Conservation (phyloP, 2,329 filamentous ascomycete species). For the Cladophialophora psammophila region DNA sequence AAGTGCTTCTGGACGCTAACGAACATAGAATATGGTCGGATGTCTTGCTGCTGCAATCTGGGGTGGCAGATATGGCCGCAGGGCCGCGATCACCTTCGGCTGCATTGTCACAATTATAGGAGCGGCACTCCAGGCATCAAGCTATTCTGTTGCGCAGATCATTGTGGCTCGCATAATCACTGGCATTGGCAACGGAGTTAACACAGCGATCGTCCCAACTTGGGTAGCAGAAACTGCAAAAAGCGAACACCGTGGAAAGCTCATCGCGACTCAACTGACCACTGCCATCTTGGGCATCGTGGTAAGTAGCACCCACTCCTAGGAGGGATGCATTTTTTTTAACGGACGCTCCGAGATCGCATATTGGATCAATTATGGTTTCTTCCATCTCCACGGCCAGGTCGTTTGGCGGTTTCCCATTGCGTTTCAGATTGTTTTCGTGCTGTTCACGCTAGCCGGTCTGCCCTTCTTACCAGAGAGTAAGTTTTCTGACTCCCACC, state of each 20-base stretch:
- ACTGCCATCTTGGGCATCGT: slow-evolving; percentile 11
- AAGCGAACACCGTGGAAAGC: background rate
- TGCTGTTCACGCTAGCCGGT: background rate
- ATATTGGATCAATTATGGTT: slow-evolving; percentile 13
- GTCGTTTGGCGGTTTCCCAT: slow-evolving; percentile 13
- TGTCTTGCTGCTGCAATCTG: slow-evolving; percentile 52
- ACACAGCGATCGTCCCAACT: background rate
- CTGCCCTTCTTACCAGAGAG: slow-evolving; percentile 11
- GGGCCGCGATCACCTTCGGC: slow-evolving; percentile 46
- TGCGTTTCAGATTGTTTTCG: slow-evolving; percentile 9
- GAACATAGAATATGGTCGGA: no score
- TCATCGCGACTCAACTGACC: slow-evolving; percentile 2
- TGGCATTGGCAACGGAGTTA: background rate
- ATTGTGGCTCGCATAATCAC: background rate
- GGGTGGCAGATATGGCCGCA: background rate
- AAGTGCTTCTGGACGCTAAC: no score
- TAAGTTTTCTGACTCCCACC: no score
- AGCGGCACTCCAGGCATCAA: background rate
- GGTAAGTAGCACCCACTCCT: background rate
- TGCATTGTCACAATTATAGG: slow-evolving; percentile 59
- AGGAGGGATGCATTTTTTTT: background rate
- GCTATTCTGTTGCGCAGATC: background rate
- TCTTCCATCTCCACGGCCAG: slow-evolving; percentile 9
- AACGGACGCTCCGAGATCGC: background rate
- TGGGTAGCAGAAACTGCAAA: slow-evolving; percentile 9